Conservation (phyloP, 805 yeast species). For the Jamesozyma hellenica region DNA sequence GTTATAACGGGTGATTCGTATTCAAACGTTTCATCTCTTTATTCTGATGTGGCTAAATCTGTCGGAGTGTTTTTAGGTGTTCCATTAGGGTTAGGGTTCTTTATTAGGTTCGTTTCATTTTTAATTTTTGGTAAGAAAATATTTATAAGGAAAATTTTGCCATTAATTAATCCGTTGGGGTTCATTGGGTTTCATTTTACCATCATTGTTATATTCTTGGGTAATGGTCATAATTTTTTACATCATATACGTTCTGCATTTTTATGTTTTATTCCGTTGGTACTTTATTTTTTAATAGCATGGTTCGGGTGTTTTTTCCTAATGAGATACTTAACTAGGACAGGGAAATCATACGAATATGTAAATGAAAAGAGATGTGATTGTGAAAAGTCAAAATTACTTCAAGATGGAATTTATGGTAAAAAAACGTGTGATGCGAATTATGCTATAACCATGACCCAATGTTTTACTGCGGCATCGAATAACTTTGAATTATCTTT, state of each 20-base stretch:
- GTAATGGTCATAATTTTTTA: slow-evolving; percentile 39
- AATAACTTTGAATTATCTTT: slow-evolving; percentile 49
- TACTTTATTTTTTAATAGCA: slow-evolving; percentile 37
- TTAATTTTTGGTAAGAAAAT: slow-evolving; percentile 24
- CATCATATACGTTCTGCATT: slow-evolving; percentile 40
- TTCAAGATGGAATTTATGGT: slow-evolving; percentile 18
- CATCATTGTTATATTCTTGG: slow-evolving; percentile 41
- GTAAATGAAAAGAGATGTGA: slow-evolving; percentile 27
- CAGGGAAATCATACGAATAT: neutral
- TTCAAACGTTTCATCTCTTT: slow-evolving; percentile 15
- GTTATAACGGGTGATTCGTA: slow-evolving; percentile 28
- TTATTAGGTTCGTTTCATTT: slow-evolving; percentile 30
- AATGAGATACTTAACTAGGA: slow-evolving; percentile 26
- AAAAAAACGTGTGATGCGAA: slow-evolving; percentile 30
- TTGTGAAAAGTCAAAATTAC: slow-evolving; percentile 29
- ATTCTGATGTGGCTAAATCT: slow-evolving; percentile 36
- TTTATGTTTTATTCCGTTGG: slow-evolving; percentile 41
- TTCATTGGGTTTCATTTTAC: slow-evolving; percentile 44
- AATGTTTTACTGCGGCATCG: slow-evolving; percentile 47
- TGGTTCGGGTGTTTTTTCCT: slow-evolving; percentile 38
- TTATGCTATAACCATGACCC: slow-evolving; percentile 38
- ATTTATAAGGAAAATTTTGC: slow-evolving; percentile 31
- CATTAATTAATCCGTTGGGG: slow-evolving; percentile 40
- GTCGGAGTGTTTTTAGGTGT: slow-evolving; percentile 47
- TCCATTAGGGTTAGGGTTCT: slow-evolving; percentile 39